Base-by-base conservation (phyloP, 2,329 filamentous ascomycete genomes). In the Cordyceps pruinosa region DNA sequence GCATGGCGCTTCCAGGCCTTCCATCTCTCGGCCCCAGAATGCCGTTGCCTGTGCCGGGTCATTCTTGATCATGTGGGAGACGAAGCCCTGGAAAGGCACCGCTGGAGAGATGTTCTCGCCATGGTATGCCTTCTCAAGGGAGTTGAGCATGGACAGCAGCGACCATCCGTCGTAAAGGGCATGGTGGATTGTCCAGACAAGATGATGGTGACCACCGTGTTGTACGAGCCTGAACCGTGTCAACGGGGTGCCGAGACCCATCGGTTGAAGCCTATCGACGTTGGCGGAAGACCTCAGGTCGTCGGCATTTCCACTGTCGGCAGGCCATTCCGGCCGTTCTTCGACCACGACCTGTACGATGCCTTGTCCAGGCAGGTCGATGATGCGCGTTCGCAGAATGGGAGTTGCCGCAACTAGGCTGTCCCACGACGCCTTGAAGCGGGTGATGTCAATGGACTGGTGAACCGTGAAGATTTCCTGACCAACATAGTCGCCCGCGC, bases 141-240 rank as follows among this genome's bases (percentile, higher is more conserved):
- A 19, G 19, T 39, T 39, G 30, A 58, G 41, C 47, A 58, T 44
- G 4, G 42, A 42, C 13, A 49, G 34, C 13, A 58, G 30, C 49
- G 64, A 66, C 66, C 66, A 70, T 12, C 66, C 68, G 12, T 70
- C 69, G 5, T 69, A 70, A 2, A 69, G 59, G 9, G 68, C 65
- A 37, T 70, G 69, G 10, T 70, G 69, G 1, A 65, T 62, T 1
- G 67, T 69, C 62, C 66, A 69, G 1, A 69, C 62, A 4, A 70
- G 66, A 46, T 63, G 68, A 25, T 46, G 13, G 17, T 46, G 42
- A 8, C n/a, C 32, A 1, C 7, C 21, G 4, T 46, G n/a, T 6
- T 26, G 28, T 5, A 49, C 54, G 5, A 49, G 46, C 7, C 30
- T 26, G 41, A 48, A 47, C n/a, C 56, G 56, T 15, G 42, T 47